Conservation (phyloP, 495 filamentous ascomycete species). For the Gamarada debralockiae region DNA sequence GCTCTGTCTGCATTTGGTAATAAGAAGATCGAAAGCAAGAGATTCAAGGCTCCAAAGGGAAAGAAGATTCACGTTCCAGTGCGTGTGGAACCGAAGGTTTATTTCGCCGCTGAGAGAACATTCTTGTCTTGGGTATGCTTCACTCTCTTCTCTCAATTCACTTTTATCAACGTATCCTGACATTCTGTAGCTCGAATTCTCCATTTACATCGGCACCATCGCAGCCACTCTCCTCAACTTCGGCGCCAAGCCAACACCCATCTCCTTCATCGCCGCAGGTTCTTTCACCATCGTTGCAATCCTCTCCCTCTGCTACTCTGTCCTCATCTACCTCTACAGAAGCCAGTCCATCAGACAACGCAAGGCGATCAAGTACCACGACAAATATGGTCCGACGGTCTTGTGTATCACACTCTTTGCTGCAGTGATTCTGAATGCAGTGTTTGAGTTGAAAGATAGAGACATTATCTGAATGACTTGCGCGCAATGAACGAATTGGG, state of each 20-base stretch:
- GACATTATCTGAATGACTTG: not conserved
- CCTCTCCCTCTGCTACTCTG: slow-evolving; percentile 68
- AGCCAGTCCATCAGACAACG: slow-evolving; percentile 78
- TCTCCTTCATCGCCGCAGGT: slow-evolving; percentile 64
- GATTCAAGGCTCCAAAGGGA: slow-evolving; percentile 83
- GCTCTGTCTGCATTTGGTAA: slow-evolving; percentile 25
- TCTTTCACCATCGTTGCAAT: slow-evolving; percentile 80
- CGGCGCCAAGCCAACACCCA: slow-evolving; percentile 37
- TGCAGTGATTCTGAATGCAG: slow-evolving; percentile 77
- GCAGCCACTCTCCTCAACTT: slow-evolving; percentile 93
- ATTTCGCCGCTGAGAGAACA: slow-evolving; percentile 92
- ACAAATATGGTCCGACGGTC: slow-evolving; percentile 78
- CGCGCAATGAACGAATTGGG: too few relatives aligned
- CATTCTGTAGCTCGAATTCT: slow-evolving; percentile 73
- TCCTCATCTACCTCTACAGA: slow-evolving; percentile 82
- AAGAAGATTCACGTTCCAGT: slow-evolving; percentile 94
- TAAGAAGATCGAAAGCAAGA: slow-evolving; percentile 52
- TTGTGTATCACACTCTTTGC: slow-evolving; percentile 70
- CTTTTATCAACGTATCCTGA: slow-evolving; percentile 10
- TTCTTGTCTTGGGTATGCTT: slow-evolving; percentile 82
- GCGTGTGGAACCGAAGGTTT: slow-evolving; percentile 95
- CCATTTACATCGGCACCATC: slow-evolving; percentile 88
- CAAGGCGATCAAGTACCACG: slow-evolving; percentile 83
- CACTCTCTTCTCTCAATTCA: not conserved
- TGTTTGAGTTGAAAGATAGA: slow-evolving; percentile 36